Base-by-base conservation (phyloP, 2,329 filamentous ascomycete genomes). In the Didymella keratinophila region DNA sequence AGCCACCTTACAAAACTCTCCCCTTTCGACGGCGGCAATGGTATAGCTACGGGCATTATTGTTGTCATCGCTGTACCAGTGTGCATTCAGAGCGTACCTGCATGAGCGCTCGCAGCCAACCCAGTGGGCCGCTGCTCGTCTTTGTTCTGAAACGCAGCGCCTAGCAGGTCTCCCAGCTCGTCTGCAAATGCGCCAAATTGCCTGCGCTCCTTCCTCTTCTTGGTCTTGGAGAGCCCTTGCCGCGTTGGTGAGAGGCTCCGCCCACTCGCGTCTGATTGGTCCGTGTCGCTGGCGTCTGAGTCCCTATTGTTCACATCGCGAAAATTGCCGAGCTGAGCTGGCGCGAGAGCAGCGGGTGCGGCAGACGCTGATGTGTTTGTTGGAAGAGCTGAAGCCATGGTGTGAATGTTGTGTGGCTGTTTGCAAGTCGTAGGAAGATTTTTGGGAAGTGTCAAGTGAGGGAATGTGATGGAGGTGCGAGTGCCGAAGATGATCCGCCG, bases 261-360 rank as follows among this genome's bases (percentile, higher is more conserved):
- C 57, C 62, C 57, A 52, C 64, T 70, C 16, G 54, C 54, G 20
- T 62, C 62, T 65, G 67, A 68, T 68, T 68, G 67, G 66, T 68
- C 66, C 34, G 52, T 58, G 43, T 68, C 66, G 54, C 66, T 70
- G 34, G 55, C 62, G 43, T 67, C 66, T 32, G 64, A 62, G 42
- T 61, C 52, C 21, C 54, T 47, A 18, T 58, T 56, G 2, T 60
- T 56, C 25, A 36, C 53, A 46, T 67, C 37, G 36, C 67, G 63
- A 43, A 69, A 69, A 39, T 54, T 55, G 25, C 62, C 52, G 34
- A 59, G 44, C 39, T 41, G 36, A 16, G 50, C 39, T 30, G 45
- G 20, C 4, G 27, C 50, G 18, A 20, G 54, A 12, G 25, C 25
- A 25, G 12, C 23, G 20, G 49, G 39, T 18, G 32, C 36, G 16